Evolutionary conservation across 2,329 filamentous ascomycete genomes (phyloP).

Genomic region (Colletotrichum camelliae): DNA sequence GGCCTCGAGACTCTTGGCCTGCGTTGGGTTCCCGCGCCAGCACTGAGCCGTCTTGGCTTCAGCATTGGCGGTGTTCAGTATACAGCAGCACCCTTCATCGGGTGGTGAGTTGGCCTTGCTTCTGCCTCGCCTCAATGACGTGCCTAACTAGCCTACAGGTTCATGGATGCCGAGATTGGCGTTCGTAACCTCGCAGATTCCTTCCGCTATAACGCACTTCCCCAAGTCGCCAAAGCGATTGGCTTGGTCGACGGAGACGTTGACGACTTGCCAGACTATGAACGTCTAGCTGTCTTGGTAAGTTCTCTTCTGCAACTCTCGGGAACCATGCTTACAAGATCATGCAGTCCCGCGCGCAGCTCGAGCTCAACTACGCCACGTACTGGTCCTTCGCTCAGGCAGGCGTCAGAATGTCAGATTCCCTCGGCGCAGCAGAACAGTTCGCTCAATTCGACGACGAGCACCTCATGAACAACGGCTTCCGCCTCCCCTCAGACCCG

Average conservation of each 20-base stretch:
- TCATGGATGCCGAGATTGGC: conserved; percentile 21
- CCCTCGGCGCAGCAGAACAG: conserved; percentile 16
- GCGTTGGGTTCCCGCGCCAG: conserved; percentile 20
- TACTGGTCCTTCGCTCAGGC: conserved; percentile 20
- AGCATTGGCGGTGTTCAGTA: conserved; percentile 20
- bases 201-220: conserved; percentile 18
- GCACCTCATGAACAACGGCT: conserved; percentile 21
- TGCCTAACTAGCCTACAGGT: background rate
- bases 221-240: conserved; percentile 12
- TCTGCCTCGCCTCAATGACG: background rate
- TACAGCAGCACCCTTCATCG: conserved; percentile 14
- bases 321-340: background rate
- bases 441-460: conserved; percentile 20
- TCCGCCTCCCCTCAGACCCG: conserved; percentile 17
- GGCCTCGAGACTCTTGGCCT: conserved; percentile 14
- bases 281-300: conserved; percentile 17
- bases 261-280: conserved; percentile 16
- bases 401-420: conserved; percentile 18
- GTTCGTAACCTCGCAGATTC: conserved; percentile 16
- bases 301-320: background rate
- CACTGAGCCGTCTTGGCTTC: conserved; percentile 19
- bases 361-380: conserved; percentile 20
- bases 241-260: conserved; percentile 14
- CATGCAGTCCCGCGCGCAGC: conserved; percentile 14
- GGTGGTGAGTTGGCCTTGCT: background rate